These are phyloP conservation scores for Oryza glumipatula DNA, from an alignment of 176 grass and related monocot species.

Conservation along the genomic window DNA sequence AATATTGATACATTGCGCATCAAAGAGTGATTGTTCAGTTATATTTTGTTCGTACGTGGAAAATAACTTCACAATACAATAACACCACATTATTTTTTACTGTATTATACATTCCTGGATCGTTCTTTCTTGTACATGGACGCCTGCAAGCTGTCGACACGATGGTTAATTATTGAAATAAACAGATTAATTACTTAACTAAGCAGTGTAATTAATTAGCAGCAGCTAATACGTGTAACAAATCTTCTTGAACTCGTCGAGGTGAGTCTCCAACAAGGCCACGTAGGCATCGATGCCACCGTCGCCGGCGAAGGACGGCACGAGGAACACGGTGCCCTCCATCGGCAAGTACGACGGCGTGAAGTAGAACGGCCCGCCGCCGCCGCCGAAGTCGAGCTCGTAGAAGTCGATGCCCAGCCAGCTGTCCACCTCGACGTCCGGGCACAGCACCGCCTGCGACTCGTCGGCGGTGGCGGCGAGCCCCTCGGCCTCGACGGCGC, in stretches of 20 bases:
- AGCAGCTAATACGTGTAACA: slow-evolving; percentile 9
- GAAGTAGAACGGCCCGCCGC: not conserved
- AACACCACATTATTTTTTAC: no score
- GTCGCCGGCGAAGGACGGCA: not conserved
- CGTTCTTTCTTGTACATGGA: no score
- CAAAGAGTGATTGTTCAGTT: no score
- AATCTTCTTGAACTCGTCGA: not conserved
- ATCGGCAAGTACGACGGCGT: not conserved
- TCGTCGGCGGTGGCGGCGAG: slow-evolving; percentile 39
- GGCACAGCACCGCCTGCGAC: not conserved
- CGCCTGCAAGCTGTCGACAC: no score
- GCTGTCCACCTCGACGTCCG: slow-evolving; percentile 10
- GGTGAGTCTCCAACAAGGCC: not conserved
- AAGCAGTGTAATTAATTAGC: no score
- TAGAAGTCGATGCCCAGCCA: not conserved
- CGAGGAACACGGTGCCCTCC: not conserved
- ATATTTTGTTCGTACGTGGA: no score
- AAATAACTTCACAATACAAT: no score
- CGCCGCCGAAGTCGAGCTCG: slow-evolving; percentile 13
- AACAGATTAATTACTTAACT: no score
- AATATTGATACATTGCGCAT: no score
- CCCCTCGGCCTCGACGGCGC: slow-evolving; percentile 43
- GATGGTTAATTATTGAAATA: no score
- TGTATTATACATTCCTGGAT: no score
- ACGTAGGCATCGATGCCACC: slow-evolving; percentile 5